Evolutionary conservation across 73 alveolate genomes (phyloP), one percentile per base, ranked within the genome.

Genomic region (Urostyla sp.): DNA sequence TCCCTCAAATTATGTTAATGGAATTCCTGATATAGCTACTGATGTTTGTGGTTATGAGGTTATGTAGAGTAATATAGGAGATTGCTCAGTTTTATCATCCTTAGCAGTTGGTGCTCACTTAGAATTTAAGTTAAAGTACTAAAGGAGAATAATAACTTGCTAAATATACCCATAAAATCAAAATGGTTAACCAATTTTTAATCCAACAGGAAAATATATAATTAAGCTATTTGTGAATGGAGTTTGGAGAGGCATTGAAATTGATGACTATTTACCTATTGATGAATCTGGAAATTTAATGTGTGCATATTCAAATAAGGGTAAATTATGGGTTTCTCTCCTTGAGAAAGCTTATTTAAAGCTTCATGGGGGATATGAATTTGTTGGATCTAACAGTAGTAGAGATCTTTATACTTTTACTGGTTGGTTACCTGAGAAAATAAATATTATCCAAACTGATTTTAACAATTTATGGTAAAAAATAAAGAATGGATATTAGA

Each of bases 351-450:
- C 94, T 27, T 86, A 86, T 61, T 72, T 86, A 24, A 86, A 86
- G 45, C 78, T 78, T 50, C 87, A 81, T 35, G 80, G 80, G 16
- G 94, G 94, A 8, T 86, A 86, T 52, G 87, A 86, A 26, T 86
- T 86, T 40, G 58, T 74, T 0, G 94, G 94, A 20, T 49, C 83
- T 46, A 86, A 86, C 48, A 60, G 90, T 0, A 67, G 87, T 16
- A 76, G 94, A 67, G 94, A 86, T 77, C 59, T 86, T 16, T 86
- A 57, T 54, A 66, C 81, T 1, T 63, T 86, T 2, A 86, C 90
- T n/a, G 87, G 90, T 0, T 86, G 94, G 94, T 78, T 86, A 4
- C 94, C 94, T 0, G 94, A 86, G 69, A 86, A 73, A 38, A 77
- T 61, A 11, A 78, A 86, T 38, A 35, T 86, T n/a, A 81, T 67